phyloP scores from a whole-genome alignment of 169 alveolate species.

The Plasmodium coatneyi region DNA sequence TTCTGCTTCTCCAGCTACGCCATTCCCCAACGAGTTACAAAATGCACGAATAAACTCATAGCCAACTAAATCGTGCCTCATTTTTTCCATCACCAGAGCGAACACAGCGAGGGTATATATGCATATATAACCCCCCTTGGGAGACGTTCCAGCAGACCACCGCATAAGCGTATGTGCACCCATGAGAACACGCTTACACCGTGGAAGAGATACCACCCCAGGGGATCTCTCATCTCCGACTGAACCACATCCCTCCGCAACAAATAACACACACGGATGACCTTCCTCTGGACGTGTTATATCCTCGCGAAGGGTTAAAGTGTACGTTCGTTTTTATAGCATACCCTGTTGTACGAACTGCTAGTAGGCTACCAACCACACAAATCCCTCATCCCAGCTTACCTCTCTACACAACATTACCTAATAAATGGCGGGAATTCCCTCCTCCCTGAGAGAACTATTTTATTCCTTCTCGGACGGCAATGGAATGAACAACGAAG shows the following conservation, averaged over 20 bases:
- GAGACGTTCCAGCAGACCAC: neutral
- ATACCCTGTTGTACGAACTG: neutral
- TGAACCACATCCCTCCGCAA: neutral
- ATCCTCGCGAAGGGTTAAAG: neutral
- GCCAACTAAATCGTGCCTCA: neutral
- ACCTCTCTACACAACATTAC: neutral
- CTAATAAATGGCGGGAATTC: slow-evolving; percentile 65
- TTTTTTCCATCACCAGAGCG: neutral
- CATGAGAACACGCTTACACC: neutral
- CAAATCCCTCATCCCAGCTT: neutral
- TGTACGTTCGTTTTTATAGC: neutral
- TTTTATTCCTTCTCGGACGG: slow-evolving; percentile 84
- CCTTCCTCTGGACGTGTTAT: neutral
- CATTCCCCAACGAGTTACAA: neutral
- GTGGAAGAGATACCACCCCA: neutral
- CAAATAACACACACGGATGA: neutral
- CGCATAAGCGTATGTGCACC: neutral
- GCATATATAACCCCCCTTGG: neutral
- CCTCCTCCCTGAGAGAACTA: slow-evolving; percentile 77
- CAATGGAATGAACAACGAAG: slow-evolving; percentile 80
- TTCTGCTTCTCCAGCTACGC: neutral
- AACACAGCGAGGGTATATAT: neutral
- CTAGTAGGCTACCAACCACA: neutral
- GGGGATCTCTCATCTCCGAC: neutral
- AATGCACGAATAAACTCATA: neutral